Evolutionary conservation across 495 filamentous ascomycete species (phyloP), one percentile per base, ranked within the genome.

Genomic region (Daldinia concentrica): DNA sequence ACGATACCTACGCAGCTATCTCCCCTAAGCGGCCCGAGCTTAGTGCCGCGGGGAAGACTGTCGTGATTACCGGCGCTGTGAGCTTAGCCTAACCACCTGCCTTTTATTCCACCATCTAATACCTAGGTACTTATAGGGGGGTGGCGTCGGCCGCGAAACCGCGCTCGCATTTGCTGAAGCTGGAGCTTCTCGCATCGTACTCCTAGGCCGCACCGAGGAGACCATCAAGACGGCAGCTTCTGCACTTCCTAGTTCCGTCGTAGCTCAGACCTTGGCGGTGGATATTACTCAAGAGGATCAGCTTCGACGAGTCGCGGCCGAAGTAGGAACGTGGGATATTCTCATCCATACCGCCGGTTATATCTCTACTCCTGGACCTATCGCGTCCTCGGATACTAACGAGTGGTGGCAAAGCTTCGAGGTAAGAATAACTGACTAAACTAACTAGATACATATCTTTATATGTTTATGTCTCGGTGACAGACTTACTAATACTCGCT

Each of bases 71-170:
- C 32, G 56, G 56, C 32, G 56, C 32, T 37, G 56, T 36, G 5
- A 58, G 79, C 24, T 8, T 55, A 27, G 51, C 24, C 27, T 30
- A 6, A 30, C 51, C n/a, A 30, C 26, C 26, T 27, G 12, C 7
- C 5, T 29, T 30, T 30, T 17, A 55, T 26, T 11, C 4, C 27
- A 11, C 5, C 26, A 9, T n/a, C 27, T 29, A 55, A 27, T 3
- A 12, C 48, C 3, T n/a, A n/a, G 32, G n/a, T 3, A 30, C 5
- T 29, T 30, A 55, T 32, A 55, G 51, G 41, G 34, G 6, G 76
- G 75, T 34, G 83, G 83, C 6, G 80, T 86, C n/a, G 84, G 84
- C 19, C 69, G 71, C 36, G 83, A 76, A 22, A 84, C 72, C 12
- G 79, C 83, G n/a, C 62, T 19, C 6, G 65, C 74, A 39, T 86